Percentiles rank a stretch among this genome's conserved stretches.
phyloP scores from a whole-genome alignment of 805 yeast species.

The Metschnikowia amazonensis region DNA sequence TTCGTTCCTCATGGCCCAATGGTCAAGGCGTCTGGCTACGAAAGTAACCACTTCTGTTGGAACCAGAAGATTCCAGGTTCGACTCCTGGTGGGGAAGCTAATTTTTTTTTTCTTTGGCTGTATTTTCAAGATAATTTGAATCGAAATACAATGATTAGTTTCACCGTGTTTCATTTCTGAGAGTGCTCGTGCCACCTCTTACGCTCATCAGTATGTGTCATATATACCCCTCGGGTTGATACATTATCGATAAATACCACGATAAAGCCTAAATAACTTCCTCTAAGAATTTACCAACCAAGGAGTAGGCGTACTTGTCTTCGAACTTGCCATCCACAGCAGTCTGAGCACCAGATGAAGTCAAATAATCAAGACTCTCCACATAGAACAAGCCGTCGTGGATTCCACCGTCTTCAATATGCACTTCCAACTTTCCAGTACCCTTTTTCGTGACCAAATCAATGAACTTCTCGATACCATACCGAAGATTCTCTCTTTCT shows the following conservation, averaged over 20 bases:
- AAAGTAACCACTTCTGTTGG: conserved; percentile 45
- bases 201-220: background rate
- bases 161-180: background rate
- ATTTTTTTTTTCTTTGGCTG: conserved; percentile 32
- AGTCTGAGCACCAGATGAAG: conserved; percentile 18
- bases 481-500: conserved; percentile 31
- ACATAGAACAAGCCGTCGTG: conserved; percentile 34
- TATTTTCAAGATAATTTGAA: too few species aligned
- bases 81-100: conserved; percentile 53
- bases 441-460: conserved; percentile 18
- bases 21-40: conserved; percentile 77
- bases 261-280: conserved; percentile 8
- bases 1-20: conserved; percentile 71
- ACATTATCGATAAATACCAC: background rate
- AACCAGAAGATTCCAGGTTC: conserved; percentile 55
- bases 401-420: conserved; percentile 32
- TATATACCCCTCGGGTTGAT: too few species aligned
- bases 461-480: conserved; percentile 26
- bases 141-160: too few species aligned
- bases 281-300: conserved; percentile 19
- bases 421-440: conserved; percentile 18
- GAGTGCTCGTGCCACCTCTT: background rate
- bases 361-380: conserved; percentile 30
- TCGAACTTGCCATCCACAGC: conserved; percentile 28
- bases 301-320: conserved; percentile 17